A percentile compares a stretch with the other conserved stretches of the same genome.
phyloP scores from a whole-genome alignment of 2,329 filamentous ascomycete species.

The Claviceps pusilla region DNA sequence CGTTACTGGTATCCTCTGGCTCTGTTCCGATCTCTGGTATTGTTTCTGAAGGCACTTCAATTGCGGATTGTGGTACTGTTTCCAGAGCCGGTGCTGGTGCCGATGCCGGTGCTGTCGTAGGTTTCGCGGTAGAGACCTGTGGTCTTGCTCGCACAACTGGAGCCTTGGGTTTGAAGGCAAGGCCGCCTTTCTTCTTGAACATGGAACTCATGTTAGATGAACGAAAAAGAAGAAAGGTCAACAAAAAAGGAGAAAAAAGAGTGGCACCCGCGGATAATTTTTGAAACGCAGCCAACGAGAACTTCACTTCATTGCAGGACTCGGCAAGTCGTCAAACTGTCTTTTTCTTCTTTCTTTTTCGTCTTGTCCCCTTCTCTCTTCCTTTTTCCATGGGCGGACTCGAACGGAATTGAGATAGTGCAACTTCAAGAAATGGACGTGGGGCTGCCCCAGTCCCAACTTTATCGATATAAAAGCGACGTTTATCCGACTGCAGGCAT shows the following conservation, averaged over 20 bases:
- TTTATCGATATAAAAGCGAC: conserved; percentile 9
- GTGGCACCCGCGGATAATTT: background rate
- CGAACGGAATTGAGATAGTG: background rate
- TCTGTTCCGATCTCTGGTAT: background rate
- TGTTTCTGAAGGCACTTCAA: conserved; percentile 1
- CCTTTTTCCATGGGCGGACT: background rate
- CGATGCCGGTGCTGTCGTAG: background rate
- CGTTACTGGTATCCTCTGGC: background rate
- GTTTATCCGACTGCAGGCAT: conserved; percentile 20
- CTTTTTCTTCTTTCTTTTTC: background rate
- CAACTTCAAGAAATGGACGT: conserved; percentile 1
- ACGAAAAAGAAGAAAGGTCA: background rate
- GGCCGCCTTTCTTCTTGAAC: conserved; percentile 49
- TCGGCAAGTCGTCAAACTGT: background rate
- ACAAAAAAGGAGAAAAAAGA: background rate
- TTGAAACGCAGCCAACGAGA: background rate
- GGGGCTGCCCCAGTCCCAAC: background rate
- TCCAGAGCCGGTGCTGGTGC: background rate
- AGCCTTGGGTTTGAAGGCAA: conserved; percentile 57
- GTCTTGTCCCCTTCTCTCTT: background rate
- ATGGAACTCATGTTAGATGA: conserved; percentile 44
- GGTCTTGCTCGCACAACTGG: conserved; percentile 30
- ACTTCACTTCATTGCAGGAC: background rate
- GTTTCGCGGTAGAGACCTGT: conserved; percentile 3
- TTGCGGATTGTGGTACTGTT: conserved; percentile 2